Base-by-base conservation (phyloP, 2,329 filamentous ascomycete genomes). In the Microcyclosporella mali region DNA sequence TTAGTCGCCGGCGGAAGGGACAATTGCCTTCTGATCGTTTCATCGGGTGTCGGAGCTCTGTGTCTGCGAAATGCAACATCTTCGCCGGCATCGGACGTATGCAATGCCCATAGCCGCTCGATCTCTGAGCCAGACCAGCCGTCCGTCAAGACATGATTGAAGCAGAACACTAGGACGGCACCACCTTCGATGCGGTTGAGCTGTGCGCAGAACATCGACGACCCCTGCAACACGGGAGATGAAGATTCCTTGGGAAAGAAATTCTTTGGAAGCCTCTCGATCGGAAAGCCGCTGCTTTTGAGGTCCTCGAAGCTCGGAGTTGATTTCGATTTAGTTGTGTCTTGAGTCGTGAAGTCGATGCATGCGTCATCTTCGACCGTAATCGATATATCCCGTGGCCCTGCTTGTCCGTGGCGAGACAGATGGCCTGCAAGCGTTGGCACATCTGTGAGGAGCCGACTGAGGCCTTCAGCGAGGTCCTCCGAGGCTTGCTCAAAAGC, bases 111-210 rank as follows among this genome's bases (percentile, higher is more conserved):
- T 6, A 49, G 41, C 17, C 44, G 37, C 41, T 51, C 48, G 10
- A 53, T 30, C 25, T 49, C 43, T 16, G 41, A 39, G n/a, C 51
- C 33, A 9, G 43, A 30, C 2, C 40, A 12, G 17, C 37, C 43
- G 29, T 53, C 50, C 18, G 41, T 39, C 10, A 53, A 19, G 8
- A 51, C 32, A 37, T 53, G 50, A 33, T 51, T 53, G 32, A 51
- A 40, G 15, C 45, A 45, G 30, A 53, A 47, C 8, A 41, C 34
- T 35, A 53, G 15, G 9, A 39, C 47, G 16, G 49, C 34, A 11
- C 48, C 50, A 14, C 48, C 48, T 8, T 46, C 27, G 6, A 51
- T 38, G 11, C 43, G 15, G 27, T 45, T 53, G 15, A 53, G 35
- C 37, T 53, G 44, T 10, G 44, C 45, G 10, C 30, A 39, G 25